A percentile compares a stretch with the other conserved stretches of the same genome.
phyloP scores from a whole-genome alignment of 164 flowering plant species.

The Berberis thunbergii region DNA sequence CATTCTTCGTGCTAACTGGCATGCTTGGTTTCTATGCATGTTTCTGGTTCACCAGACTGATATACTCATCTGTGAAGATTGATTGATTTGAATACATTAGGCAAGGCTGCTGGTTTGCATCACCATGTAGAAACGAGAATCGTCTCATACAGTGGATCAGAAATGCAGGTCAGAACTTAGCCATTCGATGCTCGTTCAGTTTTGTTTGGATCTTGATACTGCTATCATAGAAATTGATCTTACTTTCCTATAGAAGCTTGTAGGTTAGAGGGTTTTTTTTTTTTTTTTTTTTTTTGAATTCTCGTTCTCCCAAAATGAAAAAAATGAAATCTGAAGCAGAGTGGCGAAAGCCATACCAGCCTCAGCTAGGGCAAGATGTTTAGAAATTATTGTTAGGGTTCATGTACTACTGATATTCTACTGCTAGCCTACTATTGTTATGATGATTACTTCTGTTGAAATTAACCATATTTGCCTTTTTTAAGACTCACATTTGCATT shows the following conservation, averaged over 20 bases:
- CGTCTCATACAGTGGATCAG: conserved; percentile 1
- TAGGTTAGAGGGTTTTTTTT: conserved; percentile 6
- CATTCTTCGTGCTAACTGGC: conserved; percentile 91
- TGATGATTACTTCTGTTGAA: too few relatives aligned
- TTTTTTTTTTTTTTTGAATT: not conserved
- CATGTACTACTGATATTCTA: not conserved
- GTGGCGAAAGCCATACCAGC: not conserved
- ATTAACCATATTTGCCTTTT: too few relatives aligned
- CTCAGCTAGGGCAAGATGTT: not conserved
- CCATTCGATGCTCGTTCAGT: conserved; percentile 4
- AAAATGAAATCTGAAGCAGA: not conserved
- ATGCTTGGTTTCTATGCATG: conserved; percentile 87
- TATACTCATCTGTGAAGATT: conserved; percentile 89
- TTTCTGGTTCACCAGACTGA: conserved; percentile 90
- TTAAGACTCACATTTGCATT: too few relatives aligned
- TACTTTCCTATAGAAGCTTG: conserved; percentile 1
- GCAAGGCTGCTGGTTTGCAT: not conserved
- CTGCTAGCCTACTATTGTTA: too few relatives aligned
- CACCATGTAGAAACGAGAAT: conserved; percentile 4
- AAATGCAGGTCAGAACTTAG: conserved; percentile 4
- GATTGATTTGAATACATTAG: conserved; percentile 29
- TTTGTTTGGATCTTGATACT: conserved; percentile 11
- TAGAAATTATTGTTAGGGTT: not conserved
- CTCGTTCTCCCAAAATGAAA: not conserved
- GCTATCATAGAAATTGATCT: conserved; percentile 8